A percentile compares a stretch with the other conserved stretches of the same genome.
These are phyloP conservation scores for Ramaria rubella DNA, from an alignment of 768 basidiomycete genomes.

Conservation along the genomic window DNA sequence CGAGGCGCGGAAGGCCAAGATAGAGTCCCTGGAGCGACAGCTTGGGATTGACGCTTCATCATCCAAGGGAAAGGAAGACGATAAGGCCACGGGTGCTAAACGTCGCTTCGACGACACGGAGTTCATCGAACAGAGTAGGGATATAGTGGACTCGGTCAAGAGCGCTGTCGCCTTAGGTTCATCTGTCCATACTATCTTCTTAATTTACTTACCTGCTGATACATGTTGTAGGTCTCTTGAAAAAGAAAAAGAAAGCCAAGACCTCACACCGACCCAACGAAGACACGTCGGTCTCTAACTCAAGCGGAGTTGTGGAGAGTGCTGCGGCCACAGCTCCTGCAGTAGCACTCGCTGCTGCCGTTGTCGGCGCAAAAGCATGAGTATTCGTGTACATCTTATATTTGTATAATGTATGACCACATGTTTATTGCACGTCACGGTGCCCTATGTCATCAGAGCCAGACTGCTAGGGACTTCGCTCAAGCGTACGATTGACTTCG, in stretches of 20 bases:
- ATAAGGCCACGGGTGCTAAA: conserved; percentile 61
- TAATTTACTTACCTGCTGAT: conserved; percentile 20
- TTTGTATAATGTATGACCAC: too few relatives aligned
- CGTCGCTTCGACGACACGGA: conserved; percentile 88
- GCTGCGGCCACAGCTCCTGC: not conserved
- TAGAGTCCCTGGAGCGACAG: conserved; percentile 78
- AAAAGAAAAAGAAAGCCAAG: conserved; percentile 72
- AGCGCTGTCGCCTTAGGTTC: conserved; percentile 81
- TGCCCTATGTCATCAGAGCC: too few relatives aligned
- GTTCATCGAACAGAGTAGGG: conserved; percentile 85
- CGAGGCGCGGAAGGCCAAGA: conserved; percentile 73
- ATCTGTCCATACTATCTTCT: conserved; percentile 16
- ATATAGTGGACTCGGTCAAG: conserved; percentile 87
- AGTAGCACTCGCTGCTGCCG: too few relatives aligned
- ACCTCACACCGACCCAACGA: conserved; percentile 23
- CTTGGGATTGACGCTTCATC: conserved; percentile 55
- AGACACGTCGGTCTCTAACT: not conserved
- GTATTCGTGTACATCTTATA: too few relatives aligned
- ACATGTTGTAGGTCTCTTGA: conserved; percentile 48
- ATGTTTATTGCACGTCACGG: too few relatives aligned
- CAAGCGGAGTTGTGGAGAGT: not conserved
- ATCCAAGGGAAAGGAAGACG: conserved; percentile 30
- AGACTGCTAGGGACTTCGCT: too few relatives aligned
- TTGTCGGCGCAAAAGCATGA: too few relatives aligned
- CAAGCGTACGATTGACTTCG: too few relatives aligned